These are phyloP conservation scores for Cenchrus fungigraminus DNA, from an alignment of 176 grass and related monocot genomes.

Conservation along the genomic window DNA sequence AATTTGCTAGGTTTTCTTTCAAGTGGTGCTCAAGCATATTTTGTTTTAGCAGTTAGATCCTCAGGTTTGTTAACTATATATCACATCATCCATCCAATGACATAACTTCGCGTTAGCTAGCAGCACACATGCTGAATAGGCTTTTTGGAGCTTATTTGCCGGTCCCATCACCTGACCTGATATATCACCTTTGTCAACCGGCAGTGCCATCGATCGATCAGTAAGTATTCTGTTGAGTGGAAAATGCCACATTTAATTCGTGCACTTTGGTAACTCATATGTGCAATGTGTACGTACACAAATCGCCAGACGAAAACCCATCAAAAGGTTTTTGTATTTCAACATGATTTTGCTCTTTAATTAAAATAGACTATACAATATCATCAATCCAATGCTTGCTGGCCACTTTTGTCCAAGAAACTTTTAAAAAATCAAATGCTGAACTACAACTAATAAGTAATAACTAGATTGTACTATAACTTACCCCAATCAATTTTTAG, in stretches of 20 bases:
- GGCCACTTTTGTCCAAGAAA: neutral
- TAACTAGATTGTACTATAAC: neutral
- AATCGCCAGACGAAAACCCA: neutral
- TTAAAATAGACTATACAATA: neutral
- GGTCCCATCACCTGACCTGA: neutral
- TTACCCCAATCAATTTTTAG: slow-evolving; percentile 3
- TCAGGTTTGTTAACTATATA: neutral
- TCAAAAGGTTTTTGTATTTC: neutral
- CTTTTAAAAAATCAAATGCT: neutral
- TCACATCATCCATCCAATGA: neutral
- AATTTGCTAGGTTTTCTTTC: neutral
- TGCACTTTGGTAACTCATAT: neutral
- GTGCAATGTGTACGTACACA: no score
- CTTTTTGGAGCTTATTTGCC: neutral
- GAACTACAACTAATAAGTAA: neutral
- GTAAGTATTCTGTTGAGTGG: neutral
- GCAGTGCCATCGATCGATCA: neutral
- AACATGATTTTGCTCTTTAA: neutral
- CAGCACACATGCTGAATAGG: neutral
- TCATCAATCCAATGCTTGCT: neutral
- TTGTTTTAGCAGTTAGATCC: neutral
- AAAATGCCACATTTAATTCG: neutral
- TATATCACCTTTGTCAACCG: neutral
- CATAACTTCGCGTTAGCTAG: neutral
- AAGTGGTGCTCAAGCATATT: neutral